A percentile compares a stretch with the other conserved stretches of the same genome.
Evolutionary conservation across 2,329 filamentous ascomycete genomes (phyloP).

Genomic region (Xylariales sp.): DNA sequence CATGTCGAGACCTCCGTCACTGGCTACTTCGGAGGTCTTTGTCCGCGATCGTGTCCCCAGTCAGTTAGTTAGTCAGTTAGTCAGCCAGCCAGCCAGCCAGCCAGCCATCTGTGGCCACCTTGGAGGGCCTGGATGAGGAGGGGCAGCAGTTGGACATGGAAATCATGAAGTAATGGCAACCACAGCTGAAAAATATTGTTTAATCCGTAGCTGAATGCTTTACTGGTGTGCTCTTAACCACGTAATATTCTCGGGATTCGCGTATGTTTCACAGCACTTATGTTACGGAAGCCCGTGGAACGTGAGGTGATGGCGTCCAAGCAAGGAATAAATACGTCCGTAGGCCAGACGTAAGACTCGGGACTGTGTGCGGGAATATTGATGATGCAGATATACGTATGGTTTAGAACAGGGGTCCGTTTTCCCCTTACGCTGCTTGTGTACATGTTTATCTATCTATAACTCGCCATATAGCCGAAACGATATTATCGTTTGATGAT

Average conservation of each 20-base stretch:
- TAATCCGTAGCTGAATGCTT: constrained; percentile 16
- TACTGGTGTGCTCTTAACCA: background rate
- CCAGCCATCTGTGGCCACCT: background rate
- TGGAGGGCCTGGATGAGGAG: constrained; percentile 17
- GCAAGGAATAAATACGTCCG: too few species aligned
- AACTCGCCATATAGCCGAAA: background rate
- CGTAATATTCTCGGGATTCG: background rate
- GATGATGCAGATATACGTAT: background rate
- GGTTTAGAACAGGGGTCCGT: background rate
- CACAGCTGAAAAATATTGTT: constrained; percentile 35
- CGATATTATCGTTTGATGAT: background rate
- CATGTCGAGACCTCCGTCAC: background rate
- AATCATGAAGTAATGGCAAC: constrained; percentile 44
- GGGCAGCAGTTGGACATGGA: constrained; percentile 35
- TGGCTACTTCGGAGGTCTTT: background rate
- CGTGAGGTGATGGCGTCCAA: too few species aligned
- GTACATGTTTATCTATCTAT: background rate
- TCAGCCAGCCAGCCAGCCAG: too few species aligned
- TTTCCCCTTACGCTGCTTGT: background rate
- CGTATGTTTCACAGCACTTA: background rate
- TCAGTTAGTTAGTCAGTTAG: background rate
- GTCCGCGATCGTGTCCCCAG: background rate
- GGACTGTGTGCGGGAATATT: too few species aligned
- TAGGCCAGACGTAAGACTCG: too few species aligned
- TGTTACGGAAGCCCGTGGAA: background rate